These are phyloP conservation scores for Triticum monococcum DNA, from an alignment of 176 grass and related monocot species.

Conservation along the genomic window DNA sequence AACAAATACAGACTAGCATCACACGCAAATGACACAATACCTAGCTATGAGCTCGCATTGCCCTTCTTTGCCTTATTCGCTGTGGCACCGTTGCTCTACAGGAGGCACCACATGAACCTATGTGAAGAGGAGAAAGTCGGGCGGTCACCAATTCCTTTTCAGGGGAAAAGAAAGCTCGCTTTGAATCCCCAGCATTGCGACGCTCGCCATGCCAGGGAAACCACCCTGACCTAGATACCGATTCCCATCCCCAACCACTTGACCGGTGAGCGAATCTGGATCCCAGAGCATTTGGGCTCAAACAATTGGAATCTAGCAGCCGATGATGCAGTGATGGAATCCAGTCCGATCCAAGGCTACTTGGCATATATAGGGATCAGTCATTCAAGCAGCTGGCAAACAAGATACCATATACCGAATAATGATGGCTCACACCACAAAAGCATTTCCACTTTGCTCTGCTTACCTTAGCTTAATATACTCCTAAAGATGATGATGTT, in stretches of 20 bases:
- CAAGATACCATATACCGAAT: background rate
- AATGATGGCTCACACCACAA: background rate
- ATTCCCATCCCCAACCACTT: background rate
- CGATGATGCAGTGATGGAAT: background rate
- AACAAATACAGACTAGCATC: background rate
- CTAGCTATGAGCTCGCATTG: conserved; percentile 33
- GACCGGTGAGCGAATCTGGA: background rate
- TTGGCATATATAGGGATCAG: background rate
- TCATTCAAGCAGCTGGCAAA: background rate
- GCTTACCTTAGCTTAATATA: background rate
- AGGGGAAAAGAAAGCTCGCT: background rate
- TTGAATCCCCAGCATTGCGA: background rate
- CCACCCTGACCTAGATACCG: background rate
- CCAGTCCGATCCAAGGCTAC: background rate
- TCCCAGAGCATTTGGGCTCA: background rate
- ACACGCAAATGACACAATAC: conserved; percentile 28
- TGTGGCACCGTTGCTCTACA: conserved; percentile 38
- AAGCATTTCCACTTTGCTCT: background rate
- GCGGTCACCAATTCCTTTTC: background rate
- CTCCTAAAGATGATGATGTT: background rate
- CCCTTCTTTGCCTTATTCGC: conserved; percentile 44
- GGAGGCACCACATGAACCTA: conserved; percentile 68
- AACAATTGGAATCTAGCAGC: background rate
- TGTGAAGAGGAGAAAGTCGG: background rate
- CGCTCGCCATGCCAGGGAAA: background rate